phyloP scores from a whole-genome alignment of 2,329 filamentous ascomycete species.

The Ceratocystis eucalypticola region DNA sequence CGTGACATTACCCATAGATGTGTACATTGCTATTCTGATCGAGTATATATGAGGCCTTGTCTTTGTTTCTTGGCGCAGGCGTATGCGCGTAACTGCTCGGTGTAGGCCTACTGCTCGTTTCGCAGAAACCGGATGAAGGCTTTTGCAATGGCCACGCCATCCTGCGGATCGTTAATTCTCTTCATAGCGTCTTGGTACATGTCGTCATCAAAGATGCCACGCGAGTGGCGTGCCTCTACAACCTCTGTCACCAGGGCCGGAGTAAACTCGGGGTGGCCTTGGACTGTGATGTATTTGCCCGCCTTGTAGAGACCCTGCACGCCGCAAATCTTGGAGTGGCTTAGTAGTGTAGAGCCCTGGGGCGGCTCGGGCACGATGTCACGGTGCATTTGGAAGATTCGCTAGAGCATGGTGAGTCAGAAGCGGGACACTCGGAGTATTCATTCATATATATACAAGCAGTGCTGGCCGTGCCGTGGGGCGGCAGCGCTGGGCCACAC shows the following conservation, averaged over 20 bases:
- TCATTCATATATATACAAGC: neutral
- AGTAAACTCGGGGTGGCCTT: conserved; percentile 79
- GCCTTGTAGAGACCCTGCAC: conserved; percentile 71
- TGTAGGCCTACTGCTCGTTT: conserved; percentile 30
- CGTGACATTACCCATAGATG: no score
- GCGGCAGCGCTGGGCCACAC: neutral
- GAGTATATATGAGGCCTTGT: no score
- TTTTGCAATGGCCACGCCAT: conserved; percentile 61
- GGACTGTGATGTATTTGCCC: conserved; percentile 56
- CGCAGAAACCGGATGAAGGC: conserved; percentile 66
- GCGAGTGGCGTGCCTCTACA: conserved; percentile 47
- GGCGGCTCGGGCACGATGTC: conserved; percentile 60
- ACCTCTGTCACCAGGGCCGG: conserved; percentile 57
- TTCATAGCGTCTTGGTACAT: conserved; percentile 54
- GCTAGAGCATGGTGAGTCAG: conserved; percentile 29
- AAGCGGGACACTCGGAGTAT: neutral
- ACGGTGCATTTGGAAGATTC: conserved; percentile 74
- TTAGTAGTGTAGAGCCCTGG: conserved; percentile 46
- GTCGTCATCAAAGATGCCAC: conserved; percentile 54
- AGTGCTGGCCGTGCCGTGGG: neutral
- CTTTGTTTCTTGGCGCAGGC: no score
- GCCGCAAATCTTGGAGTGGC: conserved; percentile 49
- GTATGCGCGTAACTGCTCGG: no score
- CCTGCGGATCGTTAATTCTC: conserved; percentile 54
- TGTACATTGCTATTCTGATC: no score